Percentiles rank a stretch among this genome's conserved stretches.
Evolutionary conservation across 208 protist genomes (phyloP).

Genomic region (Sergeia podlipaevii): DNA sequence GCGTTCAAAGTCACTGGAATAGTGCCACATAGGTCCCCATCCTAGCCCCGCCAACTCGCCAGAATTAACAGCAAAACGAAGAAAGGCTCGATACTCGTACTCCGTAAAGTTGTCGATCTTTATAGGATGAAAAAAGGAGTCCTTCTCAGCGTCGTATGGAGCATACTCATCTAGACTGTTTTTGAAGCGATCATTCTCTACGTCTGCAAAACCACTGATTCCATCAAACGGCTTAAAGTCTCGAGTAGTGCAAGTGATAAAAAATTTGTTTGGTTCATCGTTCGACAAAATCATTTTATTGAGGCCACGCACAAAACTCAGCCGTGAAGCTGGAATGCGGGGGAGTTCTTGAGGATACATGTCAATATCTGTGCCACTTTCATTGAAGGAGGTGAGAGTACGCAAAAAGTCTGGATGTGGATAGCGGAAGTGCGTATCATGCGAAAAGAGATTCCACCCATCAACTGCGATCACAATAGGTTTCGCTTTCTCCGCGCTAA

Average conservation of each 20-base stretch:
- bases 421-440: conserved; percentile 91
- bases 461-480: conserved; percentile 89
- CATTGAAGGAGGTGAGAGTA: conserved; percentile 71
- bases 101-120: conserved; percentile 86
- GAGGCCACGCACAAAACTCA: conserved; percentile 86
- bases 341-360: conserved; percentile 88
- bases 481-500: conserved; percentile 74
- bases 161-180: conserved; percentile 90
- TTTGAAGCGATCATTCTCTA: conserved; percentile 71
- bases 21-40: conserved; percentile 91
- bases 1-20: conserved; percentile 88
- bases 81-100: conserved; percentile 87
- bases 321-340: conserved; percentile 80
- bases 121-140: conserved; percentile 88
- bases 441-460: conserved; percentile 88
- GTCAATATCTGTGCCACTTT: conserved; percentile 79
- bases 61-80: conserved; percentile 88
- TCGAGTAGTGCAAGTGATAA: conserved; percentile 86
- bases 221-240: conserved; percentile 91
- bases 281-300: conserved; percentile 84
- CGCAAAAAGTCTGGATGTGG: conserved; percentile 89
- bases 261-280: conserved; percentile 85
- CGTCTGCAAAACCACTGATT: conserved; percentile 77
- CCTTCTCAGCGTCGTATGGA: conserved; percentile 83
- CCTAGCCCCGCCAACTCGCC: conserved; percentile 89